Conservation (phyloP, 2,329 filamentous ascomycete genomes). For the Hymenotorrendiella dingleyae region DNA sequence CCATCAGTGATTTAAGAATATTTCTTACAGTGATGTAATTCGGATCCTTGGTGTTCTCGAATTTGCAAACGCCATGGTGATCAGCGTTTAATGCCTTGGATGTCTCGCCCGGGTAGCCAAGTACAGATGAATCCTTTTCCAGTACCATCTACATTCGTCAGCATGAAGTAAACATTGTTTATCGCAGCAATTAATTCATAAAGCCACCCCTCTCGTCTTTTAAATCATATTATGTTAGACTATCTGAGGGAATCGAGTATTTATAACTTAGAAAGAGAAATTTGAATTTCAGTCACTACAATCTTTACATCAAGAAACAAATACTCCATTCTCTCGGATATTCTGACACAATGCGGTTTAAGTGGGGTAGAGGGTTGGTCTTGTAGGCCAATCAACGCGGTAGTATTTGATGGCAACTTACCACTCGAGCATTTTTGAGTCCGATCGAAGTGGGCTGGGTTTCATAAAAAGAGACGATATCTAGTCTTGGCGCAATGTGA, state of each 20-base stretch:
- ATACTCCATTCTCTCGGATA: no score
- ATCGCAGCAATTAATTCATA: not conserved
- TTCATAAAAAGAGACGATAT: slow-evolving; percentile 42
- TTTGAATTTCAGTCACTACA: no score
- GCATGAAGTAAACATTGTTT: not conserved
- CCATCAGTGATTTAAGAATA: not conserved
- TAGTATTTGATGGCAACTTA: not conserved
- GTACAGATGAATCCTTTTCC: slow-evolving; percentile 25
- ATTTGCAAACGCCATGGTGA: slow-evolving; percentile 32
- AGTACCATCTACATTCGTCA: slow-evolving; percentile 19
- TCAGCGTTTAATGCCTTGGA: slow-evolving; percentile 24
- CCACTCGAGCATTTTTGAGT: slow-evolving; percentile 12
- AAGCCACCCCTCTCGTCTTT: not conserved
- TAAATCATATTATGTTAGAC: no score
- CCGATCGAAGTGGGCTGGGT: slow-evolving; percentile 31
- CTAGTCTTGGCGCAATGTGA: slow-evolving; percentile 31
- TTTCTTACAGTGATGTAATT: slow-evolving; percentile 16
- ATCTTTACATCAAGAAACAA: no score
- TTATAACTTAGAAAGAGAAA: no score
- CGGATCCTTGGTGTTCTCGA: slow-evolving; percentile 12
- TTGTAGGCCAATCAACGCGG: no score
- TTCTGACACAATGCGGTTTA: no score
- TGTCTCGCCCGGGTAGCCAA: slow-evolving; percentile 28
- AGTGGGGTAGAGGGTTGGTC: no score
- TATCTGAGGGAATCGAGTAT: no score